phyloP scores from a whole-genome alignment of 2,329 filamentous ascomycete genomes.

The Pseudovirgaria hyperparasitica region DNA sequence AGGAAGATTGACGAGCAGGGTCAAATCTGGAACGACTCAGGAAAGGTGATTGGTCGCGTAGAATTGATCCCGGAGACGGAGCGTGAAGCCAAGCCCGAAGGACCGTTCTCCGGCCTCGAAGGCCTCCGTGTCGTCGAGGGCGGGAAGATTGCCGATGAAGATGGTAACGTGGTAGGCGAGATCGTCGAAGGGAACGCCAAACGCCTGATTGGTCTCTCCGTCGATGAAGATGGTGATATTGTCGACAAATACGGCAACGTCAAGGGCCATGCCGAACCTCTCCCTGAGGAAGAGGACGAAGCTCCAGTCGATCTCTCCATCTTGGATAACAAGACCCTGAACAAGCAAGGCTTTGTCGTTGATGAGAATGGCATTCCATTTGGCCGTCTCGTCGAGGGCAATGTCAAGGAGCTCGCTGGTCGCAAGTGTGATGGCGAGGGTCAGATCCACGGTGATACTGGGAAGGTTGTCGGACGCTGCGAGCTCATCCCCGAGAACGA shows the following conservation, averaged over 20 bases:
- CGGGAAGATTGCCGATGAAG: conserved; percentile 37
- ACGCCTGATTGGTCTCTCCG: conserved; percentile 44
- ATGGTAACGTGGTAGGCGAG: conserved; percentile 38
- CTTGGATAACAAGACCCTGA: conserved; percentile 40
- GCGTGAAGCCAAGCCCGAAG: conserved; percentile 37
- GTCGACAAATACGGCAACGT: conserved; percentile 50
- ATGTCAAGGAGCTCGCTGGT: conserved; percentile 42
- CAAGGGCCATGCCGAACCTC: conserved; percentile 46
- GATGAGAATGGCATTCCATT: conserved; percentile 40
- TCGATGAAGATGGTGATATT: conserved; percentile 51
- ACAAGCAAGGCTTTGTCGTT: conserved; percentile 48
- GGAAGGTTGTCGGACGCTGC: conserved; percentile 43
- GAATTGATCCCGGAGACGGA: conserved; percentile 58
- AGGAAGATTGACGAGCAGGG: conserved; percentile 61
- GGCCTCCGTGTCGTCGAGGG: conserved; percentile 35
- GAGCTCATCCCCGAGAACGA: conserved; percentile 46
- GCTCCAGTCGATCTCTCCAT: conserved; percentile 36
- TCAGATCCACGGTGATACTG: conserved; percentile 42
- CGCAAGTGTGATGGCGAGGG: conserved; percentile 43
- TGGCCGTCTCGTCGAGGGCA: conserved; percentile 43
- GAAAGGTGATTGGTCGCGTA: conserved; percentile 54
- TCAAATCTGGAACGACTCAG: conserved; percentile 60
- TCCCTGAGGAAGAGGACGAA: conserved; percentile 34
- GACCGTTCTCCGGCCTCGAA: conserved; percentile 36
- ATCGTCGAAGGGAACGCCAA: conserved; percentile 47